Percentiles rank a stretch among this genome's conserved stretches.
Conservation (phyloP, 305 asterid genomes). For the Fraxinus xanthoxyloides region DNA sequence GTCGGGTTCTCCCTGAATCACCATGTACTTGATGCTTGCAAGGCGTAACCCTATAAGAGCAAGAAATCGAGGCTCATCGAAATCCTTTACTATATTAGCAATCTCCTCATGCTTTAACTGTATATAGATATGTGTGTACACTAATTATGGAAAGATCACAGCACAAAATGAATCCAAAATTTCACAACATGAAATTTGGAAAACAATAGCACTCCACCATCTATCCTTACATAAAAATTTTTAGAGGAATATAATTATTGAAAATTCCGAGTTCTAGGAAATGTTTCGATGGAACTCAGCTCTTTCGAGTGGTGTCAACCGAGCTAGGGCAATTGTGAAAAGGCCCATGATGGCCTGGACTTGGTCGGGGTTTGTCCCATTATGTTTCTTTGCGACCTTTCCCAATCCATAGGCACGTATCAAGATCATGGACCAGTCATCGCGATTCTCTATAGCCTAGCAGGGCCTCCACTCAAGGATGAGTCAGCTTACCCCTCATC, state of each 20-base stretch:
- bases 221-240: not conserved
- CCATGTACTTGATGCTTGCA: not conserved
- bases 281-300: not conserved
- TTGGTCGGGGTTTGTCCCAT: too few species aligned
- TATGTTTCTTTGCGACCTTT: not conserved
- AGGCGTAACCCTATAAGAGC: not conserved
- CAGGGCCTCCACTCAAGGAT: not conserved
- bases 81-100: not conserved
- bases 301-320: not conserved
- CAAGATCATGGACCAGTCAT: not conserved
- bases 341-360: too few species aligned
- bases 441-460: not conserved
- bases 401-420: not conserved
- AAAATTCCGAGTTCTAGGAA: not conserved
- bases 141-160: not conserved
- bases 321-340: not conserved
- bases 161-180: not conserved
- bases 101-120: not conserved
- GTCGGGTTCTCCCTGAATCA: not conserved
- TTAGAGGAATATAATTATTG: too few species aligned
- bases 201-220: not conserved
- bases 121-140: too few species aligned
- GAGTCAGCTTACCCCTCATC: not conserved
- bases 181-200: not conserved
- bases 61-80: not conserved